Conservation (phyloP, 768 basidiomycete species). For the Russula dissimulans region DNA sequence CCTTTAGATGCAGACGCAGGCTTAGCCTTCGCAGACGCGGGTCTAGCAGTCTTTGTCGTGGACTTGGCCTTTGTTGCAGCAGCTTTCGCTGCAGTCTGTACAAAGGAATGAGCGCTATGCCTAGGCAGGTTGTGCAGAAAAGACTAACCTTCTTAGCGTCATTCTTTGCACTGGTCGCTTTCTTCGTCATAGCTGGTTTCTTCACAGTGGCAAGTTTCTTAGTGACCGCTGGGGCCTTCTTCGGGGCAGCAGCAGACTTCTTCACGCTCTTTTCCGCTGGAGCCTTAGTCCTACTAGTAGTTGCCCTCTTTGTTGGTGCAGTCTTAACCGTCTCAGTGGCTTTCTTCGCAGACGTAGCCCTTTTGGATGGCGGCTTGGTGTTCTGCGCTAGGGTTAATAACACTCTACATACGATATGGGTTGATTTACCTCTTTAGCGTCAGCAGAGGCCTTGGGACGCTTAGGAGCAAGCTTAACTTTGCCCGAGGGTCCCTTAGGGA, state of each 20-base stretch:
- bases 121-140: neutral
- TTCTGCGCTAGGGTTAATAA: constrained; percentile 25
- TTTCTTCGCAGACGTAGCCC: constrained; percentile 21
- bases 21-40: constrained; percentile 3
- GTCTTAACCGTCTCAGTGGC: constrained; percentile 23
- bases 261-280: constrained; percentile 28
- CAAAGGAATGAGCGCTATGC: neutral
- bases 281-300: constrained; percentile 25
- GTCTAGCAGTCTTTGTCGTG: constrained; percentile 5
- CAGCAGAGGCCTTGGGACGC: constrained; percentile 29
- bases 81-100: constrained; percentile 16
- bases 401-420: neutral
- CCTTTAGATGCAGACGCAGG: constrained; percentile 14
- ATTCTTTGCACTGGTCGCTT: constrained; percentile 24
- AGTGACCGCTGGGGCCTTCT: constrained; percentile 29
- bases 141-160: constrained; percentile 29
- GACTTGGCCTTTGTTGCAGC: constrained; percentile 13
- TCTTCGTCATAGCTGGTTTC: constrained; percentile 22
- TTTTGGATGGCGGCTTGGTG: constrained; percentile 27
- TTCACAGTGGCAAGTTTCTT: constrained; percentile 31
- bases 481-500: constrained; percentile 61
- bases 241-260: constrained; percentile 23
- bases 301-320: constrained; percentile 29
- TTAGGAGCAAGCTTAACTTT: constrained; percentile 69
- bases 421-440: constrained; percentile 50